Conservation (phyloP, 169 alveolate genomes). For the Eimeria maxima region DNA sequence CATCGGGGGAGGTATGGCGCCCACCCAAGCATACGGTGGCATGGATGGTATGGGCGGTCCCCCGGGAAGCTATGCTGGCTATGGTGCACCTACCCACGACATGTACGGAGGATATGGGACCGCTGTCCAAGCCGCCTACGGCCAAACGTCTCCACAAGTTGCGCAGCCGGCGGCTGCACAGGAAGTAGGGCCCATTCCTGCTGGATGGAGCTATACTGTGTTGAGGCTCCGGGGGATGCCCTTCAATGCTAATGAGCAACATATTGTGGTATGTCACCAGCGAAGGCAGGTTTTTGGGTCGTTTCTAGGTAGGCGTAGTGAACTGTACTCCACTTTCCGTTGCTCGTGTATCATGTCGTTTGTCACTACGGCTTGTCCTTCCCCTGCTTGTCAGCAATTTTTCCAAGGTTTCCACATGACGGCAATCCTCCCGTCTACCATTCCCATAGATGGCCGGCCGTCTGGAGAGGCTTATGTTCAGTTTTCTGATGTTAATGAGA, state of each 20-base stretch:
- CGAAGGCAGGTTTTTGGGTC: background rate
- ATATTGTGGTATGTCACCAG: constrained; percentile 84
- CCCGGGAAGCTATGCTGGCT: constrained; percentile 72
- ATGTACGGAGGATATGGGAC: constrained; percentile 75
- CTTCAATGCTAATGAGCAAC: constrained; percentile 86
- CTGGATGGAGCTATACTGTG: constrained; percentile 79
- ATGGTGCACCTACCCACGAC: constrained; percentile 49
- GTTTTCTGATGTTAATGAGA: constrained; percentile 84
- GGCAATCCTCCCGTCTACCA: constrained; percentile 84
- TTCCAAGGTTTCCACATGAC: constrained; percentile 86
- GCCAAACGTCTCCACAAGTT: constrained; percentile 65
- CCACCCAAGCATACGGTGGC: constrained; percentile 71
- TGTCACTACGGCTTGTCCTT: background rate
- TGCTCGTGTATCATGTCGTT: background rate
- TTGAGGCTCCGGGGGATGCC: constrained; percentile 88
- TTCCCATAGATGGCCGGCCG: constrained; percentile 86
- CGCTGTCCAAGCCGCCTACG: constrained; percentile 41
- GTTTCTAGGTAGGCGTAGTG: background rate
- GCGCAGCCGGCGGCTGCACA: constrained; percentile 71
- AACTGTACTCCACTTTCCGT: background rate
- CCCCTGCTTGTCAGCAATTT: constrained; percentile 73
- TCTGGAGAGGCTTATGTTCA: constrained; percentile 87
- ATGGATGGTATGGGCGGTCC: constrained; percentile 73
- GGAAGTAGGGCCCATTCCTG: constrained; percentile 68
- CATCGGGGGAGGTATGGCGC: constrained; percentile 51